These are phyloP conservation scores for Erodium maritimum DNA, from an alignment of 345 rosid genomes.

Conservation along the genomic window DNA sequence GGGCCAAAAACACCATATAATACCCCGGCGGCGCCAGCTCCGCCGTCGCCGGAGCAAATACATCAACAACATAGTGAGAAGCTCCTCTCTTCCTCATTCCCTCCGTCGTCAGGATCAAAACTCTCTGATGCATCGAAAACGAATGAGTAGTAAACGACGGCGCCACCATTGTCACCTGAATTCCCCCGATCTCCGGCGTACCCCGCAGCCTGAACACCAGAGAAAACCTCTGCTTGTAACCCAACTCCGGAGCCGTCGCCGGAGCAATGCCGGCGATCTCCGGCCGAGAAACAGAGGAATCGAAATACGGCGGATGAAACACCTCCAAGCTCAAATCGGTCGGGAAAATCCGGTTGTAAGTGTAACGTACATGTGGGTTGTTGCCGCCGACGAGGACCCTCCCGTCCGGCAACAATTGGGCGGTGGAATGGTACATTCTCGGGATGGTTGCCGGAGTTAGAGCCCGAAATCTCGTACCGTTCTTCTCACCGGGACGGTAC, in stretches of 20 bases:
- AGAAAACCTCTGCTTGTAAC: slow-evolving; percentile 18
- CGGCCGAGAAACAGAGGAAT: slow-evolving; percentile 12
- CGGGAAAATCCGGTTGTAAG: slow-evolving; percentile 20
- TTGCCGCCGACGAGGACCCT: slow-evolving; percentile 33
- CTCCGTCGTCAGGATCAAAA: slow-evolving; percentile 29
- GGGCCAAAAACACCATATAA: slow-evolving; percentile 29
- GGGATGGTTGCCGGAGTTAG: slow-evolving; percentile 26
- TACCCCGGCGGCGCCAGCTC: slow-evolving; percentile 35
- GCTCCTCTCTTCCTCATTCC: neutral
- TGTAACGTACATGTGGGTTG: slow-evolving; percentile 26
- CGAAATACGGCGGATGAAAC: slow-evolving; percentile 34
- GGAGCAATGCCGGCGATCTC: slow-evolving; percentile 13
- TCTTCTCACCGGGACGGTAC: neutral
- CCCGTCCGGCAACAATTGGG: slow-evolving; percentile 32
- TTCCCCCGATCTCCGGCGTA: slow-evolving; percentile 2
- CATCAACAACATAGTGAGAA: slow-evolving; percentile 1
- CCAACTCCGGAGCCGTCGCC: neutral
- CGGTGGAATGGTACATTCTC: slow-evolving; percentile 33
- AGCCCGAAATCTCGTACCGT: slow-evolving; percentile 12
- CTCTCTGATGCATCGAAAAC: slow-evolving; percentile 48
- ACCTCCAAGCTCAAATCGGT: slow-evolving; percentile 35
- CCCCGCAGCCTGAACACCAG: slow-evolving; percentile 9
- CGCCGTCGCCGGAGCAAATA: slow-evolving; percentile 17
- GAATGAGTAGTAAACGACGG: slow-evolving; percentile 63
- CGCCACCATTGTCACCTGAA: slow-evolving; percentile 27